Base-by-base conservation (phyloP, 2,329 filamentous ascomycete genomes). In the Apiospora pterosperma region DNA sequence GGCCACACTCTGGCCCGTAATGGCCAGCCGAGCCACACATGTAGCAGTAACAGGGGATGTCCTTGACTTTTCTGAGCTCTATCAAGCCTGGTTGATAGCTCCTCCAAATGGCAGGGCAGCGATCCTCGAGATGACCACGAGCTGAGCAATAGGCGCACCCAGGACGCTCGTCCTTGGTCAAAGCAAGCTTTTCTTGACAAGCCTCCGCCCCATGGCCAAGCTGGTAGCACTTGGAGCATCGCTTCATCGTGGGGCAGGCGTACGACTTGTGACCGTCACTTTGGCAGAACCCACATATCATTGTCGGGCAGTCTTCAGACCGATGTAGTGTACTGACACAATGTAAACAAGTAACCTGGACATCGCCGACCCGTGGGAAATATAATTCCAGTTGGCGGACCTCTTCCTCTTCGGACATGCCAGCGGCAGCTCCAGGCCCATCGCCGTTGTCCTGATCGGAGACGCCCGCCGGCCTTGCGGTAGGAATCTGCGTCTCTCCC, bases 141-240 rank as follows among this genome's bases (percentile, higher is more conserved):
- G 82, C 82, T 42, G 78, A 78, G 74, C 90, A 93, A 38, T 88
- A 78, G 12, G 85, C 85, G 73, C 90, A 93, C 3, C 83, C 81
- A 59, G 84, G 77, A 25, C 81, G 81, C 63, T 89, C 86, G 19
- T 81, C 81, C 67, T 82, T 82, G 19, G 82, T 77, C 61, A 83
- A 68, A 3, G 76, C 74, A 48, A 91, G 79, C 66, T 87, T 86
- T 67, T 90, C 86, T 2, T 75, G 70, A 71, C 90, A 92, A 8
- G 76, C 69, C 1, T 75, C 69, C 21, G 77, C 75, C 61, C 71
- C 69, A 70, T 93, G 90, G 11, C 90, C 90, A 52, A 84, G 78
- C 74, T 89, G 85, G 59, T 81, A 83, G 75, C 90, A 92, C 71
- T 86, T 88, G 60, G 70, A 72, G 72, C 87, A 90, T 66, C 85